phyloP scores from a whole-genome alignment of 2,329 filamentous ascomycete species.

The Fusarium sp. region DNA sequence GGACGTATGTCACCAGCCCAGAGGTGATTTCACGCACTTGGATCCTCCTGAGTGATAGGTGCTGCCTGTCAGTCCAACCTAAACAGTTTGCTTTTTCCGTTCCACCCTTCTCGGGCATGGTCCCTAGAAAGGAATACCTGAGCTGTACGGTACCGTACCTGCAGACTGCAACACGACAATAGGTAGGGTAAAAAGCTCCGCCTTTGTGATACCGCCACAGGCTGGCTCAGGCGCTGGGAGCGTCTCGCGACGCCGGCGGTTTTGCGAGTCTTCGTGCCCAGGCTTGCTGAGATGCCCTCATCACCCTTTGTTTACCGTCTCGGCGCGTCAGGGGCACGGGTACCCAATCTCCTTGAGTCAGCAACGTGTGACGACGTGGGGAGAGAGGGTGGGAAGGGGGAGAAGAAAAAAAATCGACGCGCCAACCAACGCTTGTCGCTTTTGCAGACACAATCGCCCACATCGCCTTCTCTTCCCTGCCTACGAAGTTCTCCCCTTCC shows the following conservation, averaged over 20 bases:
- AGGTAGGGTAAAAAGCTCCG: slow-evolving; percentile 5
- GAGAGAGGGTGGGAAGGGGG: not conserved
- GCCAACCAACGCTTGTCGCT: slow-evolving; percentile 4
- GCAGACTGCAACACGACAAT: slow-evolving; percentile 3
- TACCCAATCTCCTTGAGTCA: slow-evolving; percentile 13
- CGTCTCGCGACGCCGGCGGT: slow-evolving; percentile 28
- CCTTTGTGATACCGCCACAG: slow-evolving; percentile 25
- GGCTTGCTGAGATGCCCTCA: slow-evolving; percentile 5
- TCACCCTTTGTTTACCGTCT: slow-evolving; percentile 19
- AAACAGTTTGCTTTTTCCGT: slow-evolving; percentile 1
- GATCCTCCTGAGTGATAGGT: slow-evolving; percentile 9
- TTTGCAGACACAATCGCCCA: slow-evolving; percentile 13
- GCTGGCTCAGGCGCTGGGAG: slow-evolving; percentile 1
- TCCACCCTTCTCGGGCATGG: slow-evolving; percentile 19
- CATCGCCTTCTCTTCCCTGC: slow-evolving; percentile 11
- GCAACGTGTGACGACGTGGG: not conserved
- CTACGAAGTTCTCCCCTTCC: slow-evolving; percentile 20
- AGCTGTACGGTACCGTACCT: not conserved
- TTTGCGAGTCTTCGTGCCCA: slow-evolving; percentile 14
- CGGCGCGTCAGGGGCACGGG: slow-evolving; percentile 22
- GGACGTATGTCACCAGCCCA: not conserved
- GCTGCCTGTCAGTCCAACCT: slow-evolving; percentile 3
- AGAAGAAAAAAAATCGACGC: not conserved
- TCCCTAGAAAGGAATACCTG: slow-evolving; percentile 9
- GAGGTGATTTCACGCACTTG: not conserved